Evolutionary conservation across 83 land plant species (phyloP), one percentile per base, ranked within the genome.

Genomic region (Thuja plicata): DNA sequence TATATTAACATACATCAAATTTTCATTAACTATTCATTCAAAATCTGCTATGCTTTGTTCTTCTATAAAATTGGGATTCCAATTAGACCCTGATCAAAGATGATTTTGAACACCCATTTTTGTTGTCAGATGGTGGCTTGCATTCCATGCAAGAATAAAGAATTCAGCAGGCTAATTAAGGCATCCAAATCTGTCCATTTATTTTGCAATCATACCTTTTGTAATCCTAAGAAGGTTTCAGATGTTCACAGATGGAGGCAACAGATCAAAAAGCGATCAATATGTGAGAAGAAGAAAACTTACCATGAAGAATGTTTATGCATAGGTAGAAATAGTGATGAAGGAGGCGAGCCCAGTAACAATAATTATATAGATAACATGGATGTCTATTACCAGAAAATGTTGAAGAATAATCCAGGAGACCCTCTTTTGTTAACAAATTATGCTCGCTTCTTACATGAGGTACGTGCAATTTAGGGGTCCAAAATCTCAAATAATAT

Each of bases 351-450:
- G 12, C 9, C 52, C 52, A 50, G 24, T 24, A 5, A 66, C 71
- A 38, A 78, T 37, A 4, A 37, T 66, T 6, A 78, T 78, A 35
- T 9, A 12, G 13, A 78, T 38, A 78, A 38, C 3, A 32, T 4
- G 15, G 88, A 88, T 43, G 87, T 66, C n/a, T 88, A 88, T 48
- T 88, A 79, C 50, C n/a, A 81, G 66, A 88, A 85, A n/a, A 79
- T 89, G 90, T 60, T 89, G 50, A 40, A 86, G 88, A 38, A 37
- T 41, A 35, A 89, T 85, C 90, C 90, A 21, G 74, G 76, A n/a
- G 40, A 89, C 60, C 88, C 90, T 34, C 70, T 89, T 12, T 19
- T 89, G 38, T 37, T 89, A 34, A 30, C 89, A 17, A 89, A 89
- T 43, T 89, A 85, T 50, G 88, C 90, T 1, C 35, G 55, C 35